phyloP scores from a whole-genome alignment of 169 alveolate species.

The Babesia caballi region DNA sequence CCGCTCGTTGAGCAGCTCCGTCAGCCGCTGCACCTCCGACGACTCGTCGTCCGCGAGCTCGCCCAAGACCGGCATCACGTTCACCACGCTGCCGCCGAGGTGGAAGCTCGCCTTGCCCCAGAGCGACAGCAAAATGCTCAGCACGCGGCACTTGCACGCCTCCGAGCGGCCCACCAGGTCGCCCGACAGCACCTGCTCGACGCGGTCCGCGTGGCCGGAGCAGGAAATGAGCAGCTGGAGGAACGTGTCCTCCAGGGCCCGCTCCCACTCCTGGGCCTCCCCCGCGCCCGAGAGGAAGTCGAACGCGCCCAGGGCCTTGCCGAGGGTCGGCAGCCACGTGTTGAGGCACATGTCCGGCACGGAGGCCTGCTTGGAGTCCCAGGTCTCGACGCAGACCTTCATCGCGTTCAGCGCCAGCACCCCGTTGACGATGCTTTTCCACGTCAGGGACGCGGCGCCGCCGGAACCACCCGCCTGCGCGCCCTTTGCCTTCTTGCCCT shows the following conservation, averaged over 20 bases:
- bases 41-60: conserved; percentile 61
- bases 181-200: conserved; percentile 47
- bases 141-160: conserved; percentile 15
- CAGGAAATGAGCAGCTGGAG: conserved; percentile 14
- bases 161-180: conserved; percentile 15
- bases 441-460: background rate
- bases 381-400: conserved; percentile 15
- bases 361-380: conserved; percentile 40
- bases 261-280: background rate
- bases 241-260: background rate
- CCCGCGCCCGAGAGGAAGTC: background rate
- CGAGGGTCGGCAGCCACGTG: conserved; percentile 22
- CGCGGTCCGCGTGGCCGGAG: conserved; percentile 23
- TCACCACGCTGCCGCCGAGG: conserved; percentile 35
- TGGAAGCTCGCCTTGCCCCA: conserved; percentile 54
- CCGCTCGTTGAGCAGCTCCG: conserved; percentile 22
- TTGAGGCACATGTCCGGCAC: conserved; percentile 38
- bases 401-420: conserved; percentile 2
- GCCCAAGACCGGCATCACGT: conserved; percentile 57
- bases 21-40: conserved; percentile 32
- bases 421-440: conserved; percentile 27
- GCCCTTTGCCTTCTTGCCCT: background rate
- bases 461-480: background rate
- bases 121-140: conserved; percentile 21
- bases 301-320: conserved; percentile 17